Percentiles rank a stretch among this genome's conserved stretches.
phyloP scores from a whole-genome alignment of 352 stramenopile species.

The Pythium rishiriense region DNA sequence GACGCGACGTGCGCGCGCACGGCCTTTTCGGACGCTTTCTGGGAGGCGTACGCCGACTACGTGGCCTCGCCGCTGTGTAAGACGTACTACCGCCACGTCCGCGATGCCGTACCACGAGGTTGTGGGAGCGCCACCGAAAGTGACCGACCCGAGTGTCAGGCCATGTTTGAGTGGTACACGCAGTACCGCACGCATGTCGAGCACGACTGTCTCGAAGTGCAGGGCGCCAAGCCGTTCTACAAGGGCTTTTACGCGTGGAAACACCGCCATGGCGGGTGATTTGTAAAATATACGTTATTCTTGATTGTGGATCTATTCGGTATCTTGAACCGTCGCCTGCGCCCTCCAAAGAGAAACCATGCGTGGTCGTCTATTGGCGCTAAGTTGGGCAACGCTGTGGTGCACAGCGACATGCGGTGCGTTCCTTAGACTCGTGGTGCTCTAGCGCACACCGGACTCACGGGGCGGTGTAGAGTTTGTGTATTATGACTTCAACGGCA shows the following conservation, averaged over 20 bases:
- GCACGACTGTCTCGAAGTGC: constrained; percentile 49
- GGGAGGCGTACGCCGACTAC: constrained; percentile 61
- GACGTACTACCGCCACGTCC: constrained; percentile 56
- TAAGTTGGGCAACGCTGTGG: not conserved
- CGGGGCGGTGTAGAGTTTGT: constrained; percentile 62
- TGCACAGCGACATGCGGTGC: not conserved
- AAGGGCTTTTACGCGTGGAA: constrained; percentile 33
- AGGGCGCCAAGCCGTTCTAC: constrained; percentile 26
- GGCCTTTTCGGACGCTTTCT: constrained; percentile 50
- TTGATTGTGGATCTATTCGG: not conserved
- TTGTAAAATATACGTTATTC: constrained; percentile 12
- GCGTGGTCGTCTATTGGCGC: not conserved
- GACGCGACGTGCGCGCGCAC: constrained; percentile 47
- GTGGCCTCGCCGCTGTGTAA: constrained; percentile 54
- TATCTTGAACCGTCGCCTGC: constrained; percentile 15
- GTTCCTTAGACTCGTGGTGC: not conserved
- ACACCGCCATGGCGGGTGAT: constrained; percentile 4
- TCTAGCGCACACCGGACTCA: not conserved
- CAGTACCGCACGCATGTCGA: constrained; percentile 42
- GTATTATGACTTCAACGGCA: constrained; percentile 89
- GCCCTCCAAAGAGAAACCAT: not conserved
- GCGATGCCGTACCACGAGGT: constrained; percentile 28
- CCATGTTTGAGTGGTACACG: constrained; percentile 59
- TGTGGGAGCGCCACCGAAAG: constrained; percentile 20
- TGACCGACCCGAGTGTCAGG: constrained; percentile 23